phyloP scores from a whole-genome alignment of 495 filamentous ascomycete species.

The Penicillium atrosanguineum region DNA sequence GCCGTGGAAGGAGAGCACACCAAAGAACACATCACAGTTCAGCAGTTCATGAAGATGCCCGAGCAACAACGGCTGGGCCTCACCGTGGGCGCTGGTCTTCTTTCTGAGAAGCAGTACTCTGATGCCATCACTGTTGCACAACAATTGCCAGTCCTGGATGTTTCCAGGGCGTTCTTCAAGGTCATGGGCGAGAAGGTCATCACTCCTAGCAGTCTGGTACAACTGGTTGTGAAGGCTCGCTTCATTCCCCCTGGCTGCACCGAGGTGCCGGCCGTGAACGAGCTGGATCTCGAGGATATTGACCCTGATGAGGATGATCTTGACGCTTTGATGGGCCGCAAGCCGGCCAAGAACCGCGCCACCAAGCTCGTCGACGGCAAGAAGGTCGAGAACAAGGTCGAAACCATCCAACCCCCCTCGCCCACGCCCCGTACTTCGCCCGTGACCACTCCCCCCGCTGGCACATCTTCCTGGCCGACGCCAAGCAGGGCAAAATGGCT shows the following conservation, averaged over 20 bases:
- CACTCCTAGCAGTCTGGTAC: slow-evolving; percentile 88
- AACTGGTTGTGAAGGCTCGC: slow-evolving; percentile 92
- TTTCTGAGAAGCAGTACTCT: slow-evolving; percentile 73
- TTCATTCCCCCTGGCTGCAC: slow-evolving; percentile 82
- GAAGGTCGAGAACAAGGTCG: slow-evolving; percentile 42
- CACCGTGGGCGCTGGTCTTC: slow-evolving; percentile 63
- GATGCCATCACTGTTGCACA: slow-evolving; percentile 71
- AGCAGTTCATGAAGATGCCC: slow-evolving; percentile 81
- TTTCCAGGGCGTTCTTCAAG: slow-evolving; percentile 98
- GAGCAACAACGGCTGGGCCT: slow-evolving; percentile 70
- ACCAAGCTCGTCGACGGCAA: slow-evolving; percentile 59
- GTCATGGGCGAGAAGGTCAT: slow-evolving; percentile 90
- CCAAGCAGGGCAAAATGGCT: slow-evolving; percentile 89
- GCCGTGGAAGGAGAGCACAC: slow-evolving; percentile 70
- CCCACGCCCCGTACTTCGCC: slow-evolving; percentile 84
- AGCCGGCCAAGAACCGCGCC: slow-evolving; percentile 55
- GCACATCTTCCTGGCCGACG: slow-evolving; percentile 91
- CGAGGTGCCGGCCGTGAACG: slow-evolving; percentile 68
- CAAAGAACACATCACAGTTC: slow-evolving; percentile 72
- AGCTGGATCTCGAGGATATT: slow-evolving; percentile 80
- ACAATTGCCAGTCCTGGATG: slow-evolving; percentile 75
- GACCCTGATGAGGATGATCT: slow-evolving; percentile 93
- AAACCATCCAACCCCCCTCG: slow-evolving; percentile 76
- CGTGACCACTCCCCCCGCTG: slow-evolving; percentile 86
- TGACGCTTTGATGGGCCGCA: slow-evolving; percentile 80